These are phyloP conservation scores for Pleurostoma richardsiae DNA, from an alignment of 2,329 filamentous ascomycete genomes.

Conservation along the genomic window DNA sequence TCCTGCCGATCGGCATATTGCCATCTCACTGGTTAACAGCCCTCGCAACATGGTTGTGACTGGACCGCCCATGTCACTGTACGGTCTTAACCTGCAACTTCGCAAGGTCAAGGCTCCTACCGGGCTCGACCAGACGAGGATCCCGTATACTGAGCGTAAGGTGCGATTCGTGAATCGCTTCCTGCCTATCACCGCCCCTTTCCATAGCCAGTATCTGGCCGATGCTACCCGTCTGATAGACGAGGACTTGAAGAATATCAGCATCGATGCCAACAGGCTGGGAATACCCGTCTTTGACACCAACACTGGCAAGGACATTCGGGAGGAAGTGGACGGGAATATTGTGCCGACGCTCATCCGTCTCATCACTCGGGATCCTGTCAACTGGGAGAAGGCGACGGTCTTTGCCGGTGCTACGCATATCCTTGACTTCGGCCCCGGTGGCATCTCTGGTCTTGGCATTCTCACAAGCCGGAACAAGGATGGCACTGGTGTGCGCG, in stretches of 20 bases:
- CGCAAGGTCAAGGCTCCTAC: constrained; percentile 97
- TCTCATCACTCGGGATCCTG: constrained; percentile 90
- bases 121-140: constrained; percentile 90
- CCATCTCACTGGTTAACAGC: constrained; percentile 94
- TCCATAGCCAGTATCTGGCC: constrained; percentile 91
- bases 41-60: constrained; percentile 96
- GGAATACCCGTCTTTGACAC: constrained; percentile 88
- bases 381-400: constrained; percentile 95
- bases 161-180: constrained; percentile 96
- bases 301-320: constrained; percentile 79
- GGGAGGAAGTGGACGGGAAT: constrained; percentile 64
- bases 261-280: constrained; percentile 67
- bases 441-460: constrained; percentile 92
- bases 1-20: constrained; percentile 86
- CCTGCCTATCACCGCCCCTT: constrained; percentile 93
- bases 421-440: constrained; percentile 93
- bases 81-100: constrained; percentile 90
- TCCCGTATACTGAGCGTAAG: constrained; percentile 94
- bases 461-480: constrained; percentile 98
- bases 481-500: constrained; percentile 93
- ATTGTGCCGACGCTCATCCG: constrained; percentile 82
- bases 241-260: constrained; percentile 78
- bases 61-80: constrained; percentile 90
- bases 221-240: constrained; percentile 79
- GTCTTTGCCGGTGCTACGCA: constrained; percentile 88